Evolutionary conservation across 192 early-diverging fungal genomes (phyloP), one percentile per base, ranked within the genome.

Genomic region (Pilaira anomala): DNA sequence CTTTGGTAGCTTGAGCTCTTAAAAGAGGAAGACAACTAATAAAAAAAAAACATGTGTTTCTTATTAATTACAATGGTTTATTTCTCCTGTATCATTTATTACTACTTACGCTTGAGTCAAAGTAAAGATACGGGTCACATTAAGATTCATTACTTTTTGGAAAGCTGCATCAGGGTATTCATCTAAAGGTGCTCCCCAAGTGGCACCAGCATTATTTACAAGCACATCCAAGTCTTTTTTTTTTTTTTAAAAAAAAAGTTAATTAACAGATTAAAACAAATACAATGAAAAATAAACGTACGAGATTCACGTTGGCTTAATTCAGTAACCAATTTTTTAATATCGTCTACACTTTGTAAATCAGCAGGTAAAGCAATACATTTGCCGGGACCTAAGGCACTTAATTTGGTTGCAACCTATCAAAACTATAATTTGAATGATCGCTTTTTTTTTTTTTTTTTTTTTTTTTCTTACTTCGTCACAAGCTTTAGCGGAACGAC

Each of bases 181-280:
- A 13, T 78, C 76, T 14, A 88, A 63, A 1, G 80, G 8, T 19
- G 53, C 75, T 4, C 72, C 79, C 77, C 78, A 83, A 44, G 62
- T 71, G 19, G 83, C 86, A 7, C 89, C 89, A 3, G 83, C 79
- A 73, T 97, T 98, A 78, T 95, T 95, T 40, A 98, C 74, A 12
- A 98, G 77, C 2, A 96, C 77, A 77, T 98, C 77, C 58, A 94
- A 40, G 62, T 94, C 92, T 58, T 9, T 24, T 11, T 19, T 24
- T 12, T 7, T 50, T 41, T 42, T 14, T 14, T 14, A 49, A 19
- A 18, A 6, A 55, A 21, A 5, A 16, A 22, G 21, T 24, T 45
- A 18, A 16, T 36, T 16, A 26, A 3, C 19, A 40, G 7, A 26
- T 49, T 45, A 13, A 9, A 51, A 26, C 3, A 36, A 4, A 18